Evolutionary conservation across 176 grass and related monocot species (phyloP).

Genomic region (Bonia amplexicaulis): DNA sequence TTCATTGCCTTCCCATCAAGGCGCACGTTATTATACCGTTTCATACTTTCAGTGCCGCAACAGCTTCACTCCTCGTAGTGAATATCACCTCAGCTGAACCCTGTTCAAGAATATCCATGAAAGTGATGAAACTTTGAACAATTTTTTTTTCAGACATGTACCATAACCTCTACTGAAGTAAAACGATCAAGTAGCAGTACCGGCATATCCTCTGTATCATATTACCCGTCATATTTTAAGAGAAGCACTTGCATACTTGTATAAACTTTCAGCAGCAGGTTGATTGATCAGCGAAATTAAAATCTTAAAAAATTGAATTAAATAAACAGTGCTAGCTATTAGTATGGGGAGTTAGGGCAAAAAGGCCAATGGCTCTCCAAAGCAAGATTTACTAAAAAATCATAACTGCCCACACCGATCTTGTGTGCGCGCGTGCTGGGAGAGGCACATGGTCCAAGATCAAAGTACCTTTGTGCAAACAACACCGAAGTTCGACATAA

Average conservation of each 20-base stretch:
- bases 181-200: not conserved
- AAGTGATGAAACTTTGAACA: slow-evolving; percentile 1
- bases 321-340: not conserved
- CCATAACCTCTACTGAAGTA: not conserved
- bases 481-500: not conserved
- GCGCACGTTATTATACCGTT: slow-evolving; percentile 86
- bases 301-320: not conserved
- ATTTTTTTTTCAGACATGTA: slow-evolving; percentile 6
- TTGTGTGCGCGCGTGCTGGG: not conserved
- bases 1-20: slow-evolving; percentile 97
- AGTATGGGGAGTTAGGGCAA: not conserved
- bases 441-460: not conserved
- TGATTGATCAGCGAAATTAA: not conserved
- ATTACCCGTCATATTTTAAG: not conserved
- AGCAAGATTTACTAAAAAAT: not conserved
- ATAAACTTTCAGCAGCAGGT: not conserved
- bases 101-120: slow-evolving; percentile 47
- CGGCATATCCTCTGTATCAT: not conserved
- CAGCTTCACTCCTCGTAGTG: slow-evolving; percentile 73
- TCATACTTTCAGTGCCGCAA: slow-evolving; percentile 74
- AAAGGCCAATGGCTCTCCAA: not conserved
- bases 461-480: not conserved
- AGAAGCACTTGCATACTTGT: not conserved
- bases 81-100: slow-evolving; percentile 95
- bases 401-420: not conserved